These are phyloP conservation scores for Solanum chacoense DNA, from an alignment of 305 asterid species.

Conservation along the genomic window DNA sequence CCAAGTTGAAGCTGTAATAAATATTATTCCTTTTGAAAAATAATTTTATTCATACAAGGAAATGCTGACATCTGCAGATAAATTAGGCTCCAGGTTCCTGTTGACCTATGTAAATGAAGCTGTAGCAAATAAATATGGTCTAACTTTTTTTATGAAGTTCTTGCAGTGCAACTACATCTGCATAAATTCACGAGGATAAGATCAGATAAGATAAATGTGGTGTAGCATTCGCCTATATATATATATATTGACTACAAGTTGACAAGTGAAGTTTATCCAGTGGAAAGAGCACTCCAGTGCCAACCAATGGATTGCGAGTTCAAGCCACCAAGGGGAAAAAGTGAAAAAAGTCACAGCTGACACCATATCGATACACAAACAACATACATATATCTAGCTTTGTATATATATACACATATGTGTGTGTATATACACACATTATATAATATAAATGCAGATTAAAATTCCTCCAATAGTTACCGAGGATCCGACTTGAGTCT, in stretches of 20 bases:
- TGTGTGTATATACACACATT: neutral
- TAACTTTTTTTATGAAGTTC: neutral
- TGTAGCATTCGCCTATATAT: neutral
- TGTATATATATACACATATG: neutral
- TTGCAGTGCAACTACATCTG: neutral
- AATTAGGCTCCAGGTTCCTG: neutral
- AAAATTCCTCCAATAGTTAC: constrained; percentile 26
- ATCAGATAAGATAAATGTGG: neutral
- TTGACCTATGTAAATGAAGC: neutral
- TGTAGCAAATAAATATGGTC: neutral
- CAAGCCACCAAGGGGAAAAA: neutral
- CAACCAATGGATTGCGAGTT: neutral
- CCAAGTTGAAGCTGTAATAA: neutral
- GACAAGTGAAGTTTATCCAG: neutral
- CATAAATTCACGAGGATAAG: neutral
- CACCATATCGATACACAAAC: neutral
- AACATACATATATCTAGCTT: neutral
- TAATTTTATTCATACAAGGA: neutral
- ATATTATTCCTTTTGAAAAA: neutral
- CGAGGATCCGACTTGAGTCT: constrained; percentile 96
- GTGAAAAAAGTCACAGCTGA: neutral
- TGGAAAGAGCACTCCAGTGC: neutral
- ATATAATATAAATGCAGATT: neutral
- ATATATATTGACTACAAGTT: neutral
- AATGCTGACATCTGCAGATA: neutral